Evolutionary conservation across 805 yeast genomes (phyloP).

Genomic region (Candida sonorensis): DNA sequence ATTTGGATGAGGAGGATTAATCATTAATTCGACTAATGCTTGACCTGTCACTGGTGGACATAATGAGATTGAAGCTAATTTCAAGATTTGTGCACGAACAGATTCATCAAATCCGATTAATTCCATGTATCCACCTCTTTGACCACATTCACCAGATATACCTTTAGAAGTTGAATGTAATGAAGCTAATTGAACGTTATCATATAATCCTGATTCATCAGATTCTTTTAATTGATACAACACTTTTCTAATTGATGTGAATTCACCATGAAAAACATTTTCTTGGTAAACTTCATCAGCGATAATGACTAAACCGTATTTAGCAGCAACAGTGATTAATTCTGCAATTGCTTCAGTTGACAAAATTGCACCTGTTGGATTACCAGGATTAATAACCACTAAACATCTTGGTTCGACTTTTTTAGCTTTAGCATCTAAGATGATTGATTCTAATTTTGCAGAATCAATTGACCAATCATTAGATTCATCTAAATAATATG

Average conservation of each 20-base stretch:
- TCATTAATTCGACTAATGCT: constrained; percentile 87
- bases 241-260: constrained; percentile 78
- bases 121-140: constrained; percentile 99
- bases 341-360: constrained; percentile 58
- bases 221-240: constrained; percentile 53
- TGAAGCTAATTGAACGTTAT: constrained; percentile 81
- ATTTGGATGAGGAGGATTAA: constrained; percentile 79
- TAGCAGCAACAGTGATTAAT: constrained; percentile 74
- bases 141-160: constrained; percentile 98
- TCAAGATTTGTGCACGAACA: constrained; percentile 64
- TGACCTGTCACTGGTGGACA: constrained; percentile 97
- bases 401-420: constrained; percentile 68
- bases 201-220: constrained; percentile 47
- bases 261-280: constrained; percentile 76
- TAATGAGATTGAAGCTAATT: constrained; percentile 82
- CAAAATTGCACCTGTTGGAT: constrained; percentile 92
- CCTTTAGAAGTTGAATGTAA: constrained; percentile 98
- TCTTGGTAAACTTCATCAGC: constrained; percentile 99
- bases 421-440: constrained; percentile 38
- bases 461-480: constrained; percentile 82
- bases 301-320: constrained; percentile 74
- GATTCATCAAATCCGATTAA: constrained; percentile 71
- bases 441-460: constrained; percentile 48
- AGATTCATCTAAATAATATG: constrained; percentile 79
- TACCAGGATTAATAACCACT: constrained; percentile 96